Evolutionary conservation across 1,284 basidiomycete species (phyloP).

Genomic region (Fomitopsis pinicola): DNA sequence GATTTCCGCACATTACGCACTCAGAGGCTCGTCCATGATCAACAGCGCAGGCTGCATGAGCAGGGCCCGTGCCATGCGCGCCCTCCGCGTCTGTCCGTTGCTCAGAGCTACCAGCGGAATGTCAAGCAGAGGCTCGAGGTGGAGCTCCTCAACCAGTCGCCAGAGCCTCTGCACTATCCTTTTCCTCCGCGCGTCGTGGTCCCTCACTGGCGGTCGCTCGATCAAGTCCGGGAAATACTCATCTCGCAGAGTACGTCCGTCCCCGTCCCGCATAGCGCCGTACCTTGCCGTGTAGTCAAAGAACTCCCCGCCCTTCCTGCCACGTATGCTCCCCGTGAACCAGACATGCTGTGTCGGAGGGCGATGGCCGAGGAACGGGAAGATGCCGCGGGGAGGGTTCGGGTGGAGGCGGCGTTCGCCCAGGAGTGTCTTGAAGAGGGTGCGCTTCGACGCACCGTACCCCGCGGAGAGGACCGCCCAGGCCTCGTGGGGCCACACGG

Average conservation of each 20-base stretch:
- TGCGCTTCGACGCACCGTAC: slow-evolving; percentile 19
- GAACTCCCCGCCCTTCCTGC: slow-evolving; percentile 63
- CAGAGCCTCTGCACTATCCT: slow-evolving; percentile 35
- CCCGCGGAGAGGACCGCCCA: slow-evolving; percentile 25
- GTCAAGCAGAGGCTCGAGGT: slow-evolving; percentile 63
- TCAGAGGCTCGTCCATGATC: slow-evolving; percentile 83
- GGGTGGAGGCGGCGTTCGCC: slow-evolving; percentile 68
- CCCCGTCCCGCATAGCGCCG: slow-evolving; percentile 80
- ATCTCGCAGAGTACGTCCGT: slow-evolving; percentile 67
- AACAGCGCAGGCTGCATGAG: slow-evolving; percentile 68
- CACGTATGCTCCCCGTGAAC: slow-evolving; percentile 73
- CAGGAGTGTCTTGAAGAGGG: slow-evolving; percentile 42
- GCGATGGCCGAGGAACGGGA: slow-evolving; percentile 55
- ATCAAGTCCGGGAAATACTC: slow-evolving; percentile 55
- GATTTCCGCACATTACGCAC: slow-evolving; percentile 35
- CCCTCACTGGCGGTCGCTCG: slow-evolving; percentile 13
- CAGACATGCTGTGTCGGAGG: slow-evolving; percentile 52
- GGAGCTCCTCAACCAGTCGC: slow-evolving; percentile 50
- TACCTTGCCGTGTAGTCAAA: slow-evolving; percentile 91
- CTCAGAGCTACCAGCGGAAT: slow-evolving; percentile 80
- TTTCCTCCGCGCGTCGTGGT: slow-evolving; percentile 22
- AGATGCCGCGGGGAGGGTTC: slow-evolving; percentile 58
- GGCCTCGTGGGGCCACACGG: slow-evolving; percentile 20
- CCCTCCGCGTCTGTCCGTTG: slow-evolving; percentile 90
- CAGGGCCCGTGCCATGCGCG: slow-evolving; percentile 79